Conservation (phyloP, 225 moss, liverwort and hornwort genomes). For the Pleurozium schreberi region DNA sequence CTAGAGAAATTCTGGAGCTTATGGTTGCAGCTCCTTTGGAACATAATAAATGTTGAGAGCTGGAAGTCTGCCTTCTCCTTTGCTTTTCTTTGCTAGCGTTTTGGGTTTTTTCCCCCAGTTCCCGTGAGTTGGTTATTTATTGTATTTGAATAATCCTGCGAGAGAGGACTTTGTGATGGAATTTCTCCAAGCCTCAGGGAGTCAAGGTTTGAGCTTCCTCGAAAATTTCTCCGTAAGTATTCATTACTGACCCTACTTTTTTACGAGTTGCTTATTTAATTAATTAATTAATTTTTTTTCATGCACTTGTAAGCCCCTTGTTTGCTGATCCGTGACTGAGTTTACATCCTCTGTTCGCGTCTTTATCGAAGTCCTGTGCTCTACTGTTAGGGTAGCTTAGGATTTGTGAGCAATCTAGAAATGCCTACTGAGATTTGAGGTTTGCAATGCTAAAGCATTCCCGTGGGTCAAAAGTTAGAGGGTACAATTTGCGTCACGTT, state of each 20-base stretch:
- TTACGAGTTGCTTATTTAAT: not conserved
- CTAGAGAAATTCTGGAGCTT: not conserved
- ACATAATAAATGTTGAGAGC: not conserved
- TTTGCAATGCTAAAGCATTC: not conserved
- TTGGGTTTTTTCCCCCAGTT: not conserved
- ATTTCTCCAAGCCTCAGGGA: not conserved
- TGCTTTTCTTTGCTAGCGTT: not conserved
- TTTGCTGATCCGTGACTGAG: not conserved
- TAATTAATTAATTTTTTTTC: not conserved
- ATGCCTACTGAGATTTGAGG: not conserved
- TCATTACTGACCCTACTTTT: not conserved
- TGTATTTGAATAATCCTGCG: not conserved
- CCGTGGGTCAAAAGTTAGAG: not conserved
- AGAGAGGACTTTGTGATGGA: not conserved
- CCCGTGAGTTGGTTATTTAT: not conserved
- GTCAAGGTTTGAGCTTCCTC: not conserved
- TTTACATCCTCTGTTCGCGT: not conserved
- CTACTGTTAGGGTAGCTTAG: not conserved
- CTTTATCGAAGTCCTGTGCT: not conserved
- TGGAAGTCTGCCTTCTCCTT: not conserved
- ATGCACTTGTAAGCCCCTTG: not conserved
- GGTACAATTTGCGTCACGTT: not conserved
- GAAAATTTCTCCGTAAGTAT: not conserved
- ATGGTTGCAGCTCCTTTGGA: not conserved
- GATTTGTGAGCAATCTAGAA: not conserved